A percentile compares a stretch with the other conserved stretches of the same genome.
Evolutionary conservation across 768 basidiomycete genomes (phyloP).

Genomic region (Russula lepida): DNA sequence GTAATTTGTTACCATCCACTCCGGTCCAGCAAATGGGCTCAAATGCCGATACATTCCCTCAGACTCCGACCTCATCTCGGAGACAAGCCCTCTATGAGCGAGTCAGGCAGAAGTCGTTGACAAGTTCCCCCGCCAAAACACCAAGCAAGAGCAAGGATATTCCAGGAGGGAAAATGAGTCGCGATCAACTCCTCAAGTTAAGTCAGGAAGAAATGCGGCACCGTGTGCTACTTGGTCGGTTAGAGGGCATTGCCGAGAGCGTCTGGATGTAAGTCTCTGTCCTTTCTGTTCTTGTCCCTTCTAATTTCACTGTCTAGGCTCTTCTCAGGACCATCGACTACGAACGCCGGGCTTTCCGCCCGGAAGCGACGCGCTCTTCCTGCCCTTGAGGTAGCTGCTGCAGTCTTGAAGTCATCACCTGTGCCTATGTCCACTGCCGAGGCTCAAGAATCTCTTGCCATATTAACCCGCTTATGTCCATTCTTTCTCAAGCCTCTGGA

Average conservation of each 20-base stretch:
- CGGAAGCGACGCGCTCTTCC: constrained; percentile 70
- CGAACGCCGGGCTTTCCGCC: constrained; percentile 43
- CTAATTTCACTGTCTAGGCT: constrained; percentile 37
- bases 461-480: constrained; percentile 64
- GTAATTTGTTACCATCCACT: constrained; percentile 46
- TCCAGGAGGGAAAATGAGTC: constrained; percentile 42
- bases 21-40: constrained; percentile 55
- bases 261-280: constrained; percentile 59
- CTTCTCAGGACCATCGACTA: constrained; percentile 55
- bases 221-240: constrained; percentile 66
- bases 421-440: constrained; percentile 73
- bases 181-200: constrained; percentile 60
- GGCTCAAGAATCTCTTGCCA: constrained; percentile 61
- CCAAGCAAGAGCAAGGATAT: constrained; percentile 31
- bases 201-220: constrained; percentile 73
- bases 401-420: constrained; percentile 72
- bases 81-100: constrained; percentile 78
- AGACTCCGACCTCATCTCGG: constrained; percentile 67
- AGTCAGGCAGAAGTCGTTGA: constrained; percentile 62
- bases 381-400: constrained; percentile 52
- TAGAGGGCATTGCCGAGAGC: constrained; percentile 77
- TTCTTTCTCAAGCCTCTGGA: constrained; percentile 67
- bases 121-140: constrained; percentile 55
- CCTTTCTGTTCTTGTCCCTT: neutral
- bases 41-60: constrained; percentile 45